phyloP scores from a whole-genome alignment of 2,329 filamentous ascomycete species.

The Hypoxylon sp. region DNA sequence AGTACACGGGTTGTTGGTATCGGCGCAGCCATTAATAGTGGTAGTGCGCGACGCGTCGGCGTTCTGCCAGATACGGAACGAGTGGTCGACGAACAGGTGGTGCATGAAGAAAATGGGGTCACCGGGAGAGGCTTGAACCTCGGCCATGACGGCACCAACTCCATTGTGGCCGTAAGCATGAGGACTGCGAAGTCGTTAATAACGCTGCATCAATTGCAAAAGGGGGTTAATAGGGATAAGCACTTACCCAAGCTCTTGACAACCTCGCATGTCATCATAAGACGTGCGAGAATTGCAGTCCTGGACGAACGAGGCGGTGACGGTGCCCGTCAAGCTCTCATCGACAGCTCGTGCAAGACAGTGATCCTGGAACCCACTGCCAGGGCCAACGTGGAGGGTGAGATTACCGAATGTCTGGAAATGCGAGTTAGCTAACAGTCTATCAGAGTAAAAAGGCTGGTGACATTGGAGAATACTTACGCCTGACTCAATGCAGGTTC shows the following conservation, averaged over 20 bases:
- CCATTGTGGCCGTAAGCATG: constrained; percentile 58
- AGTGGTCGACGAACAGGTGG: constrained; percentile 56
- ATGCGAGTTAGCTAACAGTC: constrained; percentile 18
- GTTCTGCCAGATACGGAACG: constrained; percentile 56
- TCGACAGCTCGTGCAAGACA: constrained; percentile 56
- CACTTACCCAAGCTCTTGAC: constrained; percentile 55
- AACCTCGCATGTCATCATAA: constrained; percentile 54
- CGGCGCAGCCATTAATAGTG: constrained; percentile 52
- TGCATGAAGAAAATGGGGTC: constrained; percentile 58
- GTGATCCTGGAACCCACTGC: constrained; percentile 48
- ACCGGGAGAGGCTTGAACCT: constrained; percentile 54
- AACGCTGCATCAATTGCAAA: neutral
- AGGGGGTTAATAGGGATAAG: neutral
- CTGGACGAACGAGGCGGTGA: constrained; percentile 53
- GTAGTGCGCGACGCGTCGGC: constrained; percentile 49
- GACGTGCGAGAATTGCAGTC: constrained; percentile 52
- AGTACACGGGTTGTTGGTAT: constrained; percentile 49
- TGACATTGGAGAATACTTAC: constrained; percentile 44
- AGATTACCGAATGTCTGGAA: constrained; percentile 51
- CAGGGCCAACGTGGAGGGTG: constrained; percentile 55
- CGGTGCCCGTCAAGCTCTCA: constrained; percentile 52
- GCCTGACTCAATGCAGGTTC: constrained; percentile 55
- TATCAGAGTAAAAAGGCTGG: neutral
- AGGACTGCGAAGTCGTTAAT: constrained; percentile 50
- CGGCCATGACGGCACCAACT: constrained; percentile 56